Percentiles rank a stretch among this genome's conserved stretches.
Evolutionary conservation across 495 filamentous ascomycete genomes (phyloP).

Genomic region (Peziza echinospora): DNA sequence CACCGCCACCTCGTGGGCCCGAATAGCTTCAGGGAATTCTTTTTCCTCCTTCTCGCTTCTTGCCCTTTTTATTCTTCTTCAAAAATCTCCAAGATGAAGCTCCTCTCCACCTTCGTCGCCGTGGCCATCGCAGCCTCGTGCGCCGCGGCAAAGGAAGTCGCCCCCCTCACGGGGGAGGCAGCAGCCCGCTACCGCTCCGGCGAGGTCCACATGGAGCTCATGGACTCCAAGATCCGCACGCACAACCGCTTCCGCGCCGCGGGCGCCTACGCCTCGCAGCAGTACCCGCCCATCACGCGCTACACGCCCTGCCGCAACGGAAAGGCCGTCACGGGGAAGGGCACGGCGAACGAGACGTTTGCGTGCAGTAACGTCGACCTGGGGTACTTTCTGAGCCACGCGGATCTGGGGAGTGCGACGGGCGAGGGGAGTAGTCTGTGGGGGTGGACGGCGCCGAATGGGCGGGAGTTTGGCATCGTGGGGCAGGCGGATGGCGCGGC

Average conservation of each 20-base stretch:
- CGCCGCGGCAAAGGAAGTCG: slow-evolving; percentile 21
- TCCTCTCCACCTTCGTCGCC: slow-evolving; percentile 8
- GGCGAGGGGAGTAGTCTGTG: slow-evolving; percentile 22
- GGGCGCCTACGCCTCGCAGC: slow-evolving; percentile 7
- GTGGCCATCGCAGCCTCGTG: slow-evolving; percentile 8
- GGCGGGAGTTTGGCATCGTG: slow-evolving; percentile 36
- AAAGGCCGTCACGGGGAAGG: slow-evolving; percentile 22
- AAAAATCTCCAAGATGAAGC: slow-evolving; percentile 10
- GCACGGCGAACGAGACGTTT: slow-evolving; percentile 31
- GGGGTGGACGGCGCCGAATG: slow-evolving; percentile 35
- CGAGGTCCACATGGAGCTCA: slow-evolving; percentile 26
- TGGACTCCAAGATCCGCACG: slow-evolving; percentile 24
- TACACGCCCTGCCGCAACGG: slow-evolving; percentile 27
- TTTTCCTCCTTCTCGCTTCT: not conserved
- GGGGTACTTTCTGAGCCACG: slow-evolving; percentile 32
- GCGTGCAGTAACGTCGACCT: slow-evolving; percentile 33
- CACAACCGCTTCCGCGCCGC: slow-evolving; percentile 3
- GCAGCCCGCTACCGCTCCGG: slow-evolving; percentile 26
- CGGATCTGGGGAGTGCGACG: slow-evolving; percentile 26
- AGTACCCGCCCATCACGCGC: slow-evolving; percentile 19
- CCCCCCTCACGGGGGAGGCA: slow-evolving; percentile 17
- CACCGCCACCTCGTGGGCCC: too few species aligned
- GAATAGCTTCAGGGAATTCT: too few species aligned
- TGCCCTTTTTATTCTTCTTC: not conserved
- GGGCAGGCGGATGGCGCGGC: slow-evolving; percentile 35